Evolutionary conservation across 495 filamentous ascomycete species (phyloP).

Genomic region (Opeltia flavorubescens): DNA sequence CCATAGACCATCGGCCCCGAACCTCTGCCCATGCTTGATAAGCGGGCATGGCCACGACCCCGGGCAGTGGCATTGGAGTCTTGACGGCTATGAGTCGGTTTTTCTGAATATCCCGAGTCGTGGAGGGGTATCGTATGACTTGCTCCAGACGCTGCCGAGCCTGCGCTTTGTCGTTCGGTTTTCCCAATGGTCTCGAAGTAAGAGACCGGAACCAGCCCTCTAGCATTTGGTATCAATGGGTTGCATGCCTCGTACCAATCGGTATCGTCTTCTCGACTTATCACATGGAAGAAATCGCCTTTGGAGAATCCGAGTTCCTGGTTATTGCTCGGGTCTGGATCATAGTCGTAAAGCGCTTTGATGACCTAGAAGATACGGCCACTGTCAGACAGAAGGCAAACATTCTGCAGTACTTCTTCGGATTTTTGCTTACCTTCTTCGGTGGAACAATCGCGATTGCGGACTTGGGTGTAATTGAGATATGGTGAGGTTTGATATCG

Average conservation of each 20-base stretch:
- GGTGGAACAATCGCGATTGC: constrained; percentile 91
- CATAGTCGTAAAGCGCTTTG: constrained; percentile 88
- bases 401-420: neutral
- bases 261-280: constrained; percentile 82
- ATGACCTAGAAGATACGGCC: constrained; percentile 53
- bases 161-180: constrained; percentile 73
- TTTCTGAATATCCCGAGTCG: constrained; percentile 73
- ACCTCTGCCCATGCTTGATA: constrained; percentile 44
- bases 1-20: constrained; percentile 86
- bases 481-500: constrained; percentile 58
- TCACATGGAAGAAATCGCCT: constrained; percentile 97
- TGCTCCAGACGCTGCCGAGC: constrained; percentile 52
- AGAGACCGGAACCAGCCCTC: constrained; percentile 81
- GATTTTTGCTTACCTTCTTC: constrained; percentile 58
- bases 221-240: constrained; percentile 72
- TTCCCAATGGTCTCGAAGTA: constrained; percentile 89
- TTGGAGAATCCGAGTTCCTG: constrained; percentile 83
- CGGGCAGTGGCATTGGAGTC: constrained; percentile 21
- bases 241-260: constrained; percentile 99
- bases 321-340: constrained; percentile 44
- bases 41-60: constrained; percentile 24
- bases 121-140: constrained; percentile 36
- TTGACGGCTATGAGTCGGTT: constrained; percentile 22
- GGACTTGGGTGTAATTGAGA: constrained; percentile 82
- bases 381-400: neutral